Evolutionary conservation across 148 eudicot genomes (phyloP).

Genomic region (Fagopyrum esculentum): DNA sequence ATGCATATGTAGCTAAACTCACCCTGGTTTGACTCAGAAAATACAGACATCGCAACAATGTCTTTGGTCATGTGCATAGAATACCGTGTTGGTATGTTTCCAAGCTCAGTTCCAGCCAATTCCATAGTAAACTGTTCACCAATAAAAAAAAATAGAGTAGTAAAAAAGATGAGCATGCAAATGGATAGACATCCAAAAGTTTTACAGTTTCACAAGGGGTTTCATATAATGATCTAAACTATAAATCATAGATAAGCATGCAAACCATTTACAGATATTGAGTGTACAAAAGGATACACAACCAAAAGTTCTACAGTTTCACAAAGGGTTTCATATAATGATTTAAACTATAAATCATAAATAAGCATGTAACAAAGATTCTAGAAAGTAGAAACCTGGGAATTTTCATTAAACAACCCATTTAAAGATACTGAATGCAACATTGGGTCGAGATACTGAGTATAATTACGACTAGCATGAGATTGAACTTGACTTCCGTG

Average conservation of each 20-base stretch:
- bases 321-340: not conserved
- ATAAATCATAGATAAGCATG: no score
- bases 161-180: not conserved
- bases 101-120: conserved; percentile 49
- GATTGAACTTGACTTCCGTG: no score
- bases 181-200: not conserved
- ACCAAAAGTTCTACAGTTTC: not conserved
- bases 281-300: not conserved
- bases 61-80: conserved; percentile 70
- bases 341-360: not conserved
- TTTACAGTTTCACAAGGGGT: no score
- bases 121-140: conserved; percentile 78
- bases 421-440: not conserved
- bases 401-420: not conserved
- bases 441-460: not conserved
- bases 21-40: conserved; percentile 74
- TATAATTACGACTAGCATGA: no score
- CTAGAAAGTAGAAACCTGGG: no score
- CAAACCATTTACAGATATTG: no score
- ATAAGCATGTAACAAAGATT: not conserved
- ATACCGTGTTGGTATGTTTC: conserved; percentile 56
- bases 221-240: no score
- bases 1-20: conserved; percentile 10
- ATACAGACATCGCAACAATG: conserved; percentile 72
- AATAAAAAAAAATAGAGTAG: conserved; percentile 21